Conservation (phyloP, 495 filamentous ascomycete genomes). For the Neurospora sp. region DNA sequence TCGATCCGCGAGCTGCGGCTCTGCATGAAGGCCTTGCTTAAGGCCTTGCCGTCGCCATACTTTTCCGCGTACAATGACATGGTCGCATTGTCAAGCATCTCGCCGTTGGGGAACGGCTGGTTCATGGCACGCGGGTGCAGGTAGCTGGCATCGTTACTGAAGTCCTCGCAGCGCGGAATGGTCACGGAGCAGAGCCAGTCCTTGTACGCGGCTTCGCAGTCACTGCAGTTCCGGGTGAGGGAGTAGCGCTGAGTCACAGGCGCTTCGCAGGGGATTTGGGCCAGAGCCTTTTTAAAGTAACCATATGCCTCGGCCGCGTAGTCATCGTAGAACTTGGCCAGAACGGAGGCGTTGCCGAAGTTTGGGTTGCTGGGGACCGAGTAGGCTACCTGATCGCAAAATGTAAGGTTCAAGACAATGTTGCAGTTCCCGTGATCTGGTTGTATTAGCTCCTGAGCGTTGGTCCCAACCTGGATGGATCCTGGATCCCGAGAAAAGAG, state of each 20-base stretch:
- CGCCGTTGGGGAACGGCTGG: slow-evolving; percentile 59
- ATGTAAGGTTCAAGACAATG: slow-evolving; percentile 68
- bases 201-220: slow-evolving; percentile 77
- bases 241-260: slow-evolving; percentile 60
- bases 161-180: slow-evolving; percentile 86
- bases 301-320: slow-evolving; percentile 49
- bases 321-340: slow-evolving; percentile 61
- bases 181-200: slow-evolving; percentile 88
- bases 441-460: not conserved
- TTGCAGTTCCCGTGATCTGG: slow-evolving; percentile 54
- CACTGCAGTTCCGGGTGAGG: slow-evolving; percentile 58
- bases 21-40: slow-evolving; percentile 27
- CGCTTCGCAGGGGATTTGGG: slow-evolving; percentile 78
- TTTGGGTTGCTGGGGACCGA: slow-evolving; percentile 72
- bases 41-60: not conserved
- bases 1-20: slow-evolving; percentile 70
- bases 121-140: slow-evolving; percentile 60
- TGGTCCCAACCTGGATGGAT: not conserved
- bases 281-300: slow-evolving; percentile 70
- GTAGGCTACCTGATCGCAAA: slow-evolving; percentile 81
- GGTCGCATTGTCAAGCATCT: slow-evolving; percentile 35
- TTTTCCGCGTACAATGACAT: slow-evolving; percentile 20
- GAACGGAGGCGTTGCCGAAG: slow-evolving; percentile 37
- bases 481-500: slow-evolving; percentile 1
- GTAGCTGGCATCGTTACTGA: slow-evolving; percentile 41